Percentiles rank a stretch among this genome's conserved stretches.
phyloP scores from a whole-genome alignment of 2,329 filamentous ascomycete species.

The Amylocarpus encephaloides region DNA sequence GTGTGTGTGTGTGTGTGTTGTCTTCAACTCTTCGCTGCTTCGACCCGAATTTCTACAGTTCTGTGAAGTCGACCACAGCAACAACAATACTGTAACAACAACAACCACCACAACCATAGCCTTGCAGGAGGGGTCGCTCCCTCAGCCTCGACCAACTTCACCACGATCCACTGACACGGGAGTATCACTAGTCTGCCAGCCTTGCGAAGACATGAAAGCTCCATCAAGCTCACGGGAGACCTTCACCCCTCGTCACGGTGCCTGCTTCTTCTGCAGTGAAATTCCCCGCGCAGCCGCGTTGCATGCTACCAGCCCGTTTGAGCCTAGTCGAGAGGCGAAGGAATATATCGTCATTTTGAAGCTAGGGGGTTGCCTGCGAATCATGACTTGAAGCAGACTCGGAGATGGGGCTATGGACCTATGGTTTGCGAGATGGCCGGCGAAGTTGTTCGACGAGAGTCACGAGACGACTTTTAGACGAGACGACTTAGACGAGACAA shows the following conservation, averaged over 20 bases:
- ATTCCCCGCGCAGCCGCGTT: neutral
- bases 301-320: neutral
- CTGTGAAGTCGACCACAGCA: neutral
- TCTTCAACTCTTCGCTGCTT: neutral
- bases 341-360: neutral
- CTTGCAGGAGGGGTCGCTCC: neutral
- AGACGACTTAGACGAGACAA: no score
- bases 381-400: no score
- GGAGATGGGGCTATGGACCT: no score
- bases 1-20: neutral
- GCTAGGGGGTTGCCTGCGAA: neutral
- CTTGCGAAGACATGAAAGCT: neutral
- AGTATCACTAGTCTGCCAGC: neutral
- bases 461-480: no score
- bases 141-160: neutral
- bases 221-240: neutral
- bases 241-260: neutral
- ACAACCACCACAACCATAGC: neutral
- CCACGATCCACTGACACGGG: neutral
- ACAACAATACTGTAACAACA: neutral
- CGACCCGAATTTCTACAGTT: neutral
- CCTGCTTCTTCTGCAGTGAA: neutral
- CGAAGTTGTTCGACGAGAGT: no score
- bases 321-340: neutral
- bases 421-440: no score